Percentiles rank a stretch among this genome's conserved stretches.
Evolutionary conservation across 1,139 yeast species (phyloP).

Genomic region (Citeromyces hawaiiensis): DNA sequence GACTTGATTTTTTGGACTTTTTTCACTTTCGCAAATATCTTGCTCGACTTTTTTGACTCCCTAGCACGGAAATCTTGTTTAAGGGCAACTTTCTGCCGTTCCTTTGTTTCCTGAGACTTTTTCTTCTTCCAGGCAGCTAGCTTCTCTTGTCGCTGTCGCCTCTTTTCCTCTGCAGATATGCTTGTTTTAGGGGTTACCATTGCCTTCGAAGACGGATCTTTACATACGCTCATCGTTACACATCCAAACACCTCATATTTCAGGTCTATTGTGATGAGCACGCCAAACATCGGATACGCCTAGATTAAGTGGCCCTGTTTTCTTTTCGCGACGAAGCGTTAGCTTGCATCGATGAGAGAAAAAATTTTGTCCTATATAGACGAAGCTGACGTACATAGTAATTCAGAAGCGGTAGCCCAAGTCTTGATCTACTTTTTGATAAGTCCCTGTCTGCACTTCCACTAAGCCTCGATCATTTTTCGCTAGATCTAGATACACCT

Average conservation of each 20-base stretch:
- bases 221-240: background rate
- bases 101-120: conserved; percentile 16
- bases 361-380: no score
- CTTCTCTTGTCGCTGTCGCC: conserved; percentile 14
- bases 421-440: no score
- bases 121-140: conserved; percentile 28
- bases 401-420: no score
- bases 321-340: no score
- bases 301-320: no score
- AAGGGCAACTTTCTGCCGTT: conserved; percentile 8
- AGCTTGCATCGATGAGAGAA: no score
- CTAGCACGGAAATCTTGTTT: conserved; percentile 8
- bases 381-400: no score
- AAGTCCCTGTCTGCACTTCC: no score
- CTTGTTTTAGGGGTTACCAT: conserved; percentile 4
- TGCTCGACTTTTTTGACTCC: conserved; percentile 7
- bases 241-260: background rate
- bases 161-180: conserved; percentile 7
- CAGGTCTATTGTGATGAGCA: no score
- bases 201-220: background rate
- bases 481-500: no score
- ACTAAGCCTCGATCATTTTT: no score
- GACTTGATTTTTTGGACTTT: conserved; percentile 1
- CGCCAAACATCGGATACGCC: no score
- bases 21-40: conserved; percentile 5